Evolutionary conservation across 2,329 filamentous ascomycete genomes (phyloP), one percentile per base, ranked within the genome.

Genomic region (Stemphylium lycopersici): DNA sequence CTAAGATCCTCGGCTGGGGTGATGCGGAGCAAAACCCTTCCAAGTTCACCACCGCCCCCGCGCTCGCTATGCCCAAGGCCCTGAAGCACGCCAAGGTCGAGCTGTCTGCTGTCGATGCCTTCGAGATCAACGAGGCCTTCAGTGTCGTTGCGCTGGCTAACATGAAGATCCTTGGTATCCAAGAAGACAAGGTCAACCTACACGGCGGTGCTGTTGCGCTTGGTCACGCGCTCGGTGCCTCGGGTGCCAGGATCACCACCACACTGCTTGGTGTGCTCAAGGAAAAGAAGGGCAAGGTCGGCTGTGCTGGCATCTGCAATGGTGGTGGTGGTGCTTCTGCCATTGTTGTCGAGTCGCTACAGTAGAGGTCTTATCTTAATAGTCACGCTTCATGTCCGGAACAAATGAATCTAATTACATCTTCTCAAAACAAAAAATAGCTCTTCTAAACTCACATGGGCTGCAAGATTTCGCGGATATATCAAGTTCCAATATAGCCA

Each of bases 121-220:
- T 95, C 77, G 95, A 99, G 83, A 97, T 99, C 83, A 99, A 99
- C 83, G 95, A 99, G 83, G 95, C 95, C 37, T 99, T 99, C 83
- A 95, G 90, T 60, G 95, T 96, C 44, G 95, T 99, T 61, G 91
- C 95, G 34, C 84, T 99, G 47, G 93, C 95, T 65, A 99, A 99
- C 83, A 87, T 96, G 80, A 96, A 99, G 85, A 78, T 98, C 50
- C 87, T 99, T 36, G 84, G 83, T 58, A 80, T 99, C 52, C 82
- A 83, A 61, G 84, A 90, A 63, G 90, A 93, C 56, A 96, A 92
- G 80, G 93, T 99, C 74, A 99, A 99, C 80, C 82, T 98, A 52
- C 93, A 92, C 72, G 95, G 95, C 72, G 95, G 95, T 75, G 90
- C 95, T 49, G 95, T 99, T 59, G 95, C 95, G 69, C 89, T 99